phyloP scores from a whole-genome alignment of 2,329 filamentous ascomycete genomes.

The Penicillium polonicum region DNA sequence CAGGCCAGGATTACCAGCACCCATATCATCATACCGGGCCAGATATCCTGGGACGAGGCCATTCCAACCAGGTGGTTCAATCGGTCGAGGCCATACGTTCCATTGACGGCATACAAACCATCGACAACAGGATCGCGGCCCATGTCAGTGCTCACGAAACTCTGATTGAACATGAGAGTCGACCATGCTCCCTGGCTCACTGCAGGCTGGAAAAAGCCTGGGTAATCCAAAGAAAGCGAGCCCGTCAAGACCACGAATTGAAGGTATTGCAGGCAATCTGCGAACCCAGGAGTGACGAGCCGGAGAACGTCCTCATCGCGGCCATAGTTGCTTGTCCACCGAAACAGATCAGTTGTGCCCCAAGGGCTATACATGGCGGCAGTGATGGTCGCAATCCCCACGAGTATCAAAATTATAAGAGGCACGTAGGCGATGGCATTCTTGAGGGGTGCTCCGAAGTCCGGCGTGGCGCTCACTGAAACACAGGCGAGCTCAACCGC shows the following conservation, averaged over 20 bases:
- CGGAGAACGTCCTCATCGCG: constrained; percentile 88
- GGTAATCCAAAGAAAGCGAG: constrained; percentile 82
- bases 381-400: constrained; percentile 77
- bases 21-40: constrained; percentile 93
- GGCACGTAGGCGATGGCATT: constrained; percentile 73
- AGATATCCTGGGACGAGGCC: constrained; percentile 72
- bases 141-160: constrained; percentile 69
- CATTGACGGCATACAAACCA: constrained; percentile 80
- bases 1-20: constrained; percentile 71
- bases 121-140: constrained; percentile 70
- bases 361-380: constrained; percentile 89
- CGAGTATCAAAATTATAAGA: constrained; percentile 71
- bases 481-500: constrained; percentile 73
- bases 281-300: constrained; percentile 91
- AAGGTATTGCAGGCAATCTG: constrained; percentile 94
- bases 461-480: constrained; percentile 78
- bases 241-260: constrained; percentile 89
- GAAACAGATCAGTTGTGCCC: constrained; percentile 86
- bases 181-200: constrained; percentile 89
- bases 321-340: constrained; percentile 97
- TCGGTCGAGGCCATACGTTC: constrained; percentile 73
- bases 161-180: constrained; percentile 86
- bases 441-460: constrained; percentile 68
- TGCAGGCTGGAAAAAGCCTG: constrained; percentile 90
- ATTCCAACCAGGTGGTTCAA: constrained; percentile 83